Conservation (phyloP, 306 rosid species). For the Citrullus mucosospermus region DNA sequence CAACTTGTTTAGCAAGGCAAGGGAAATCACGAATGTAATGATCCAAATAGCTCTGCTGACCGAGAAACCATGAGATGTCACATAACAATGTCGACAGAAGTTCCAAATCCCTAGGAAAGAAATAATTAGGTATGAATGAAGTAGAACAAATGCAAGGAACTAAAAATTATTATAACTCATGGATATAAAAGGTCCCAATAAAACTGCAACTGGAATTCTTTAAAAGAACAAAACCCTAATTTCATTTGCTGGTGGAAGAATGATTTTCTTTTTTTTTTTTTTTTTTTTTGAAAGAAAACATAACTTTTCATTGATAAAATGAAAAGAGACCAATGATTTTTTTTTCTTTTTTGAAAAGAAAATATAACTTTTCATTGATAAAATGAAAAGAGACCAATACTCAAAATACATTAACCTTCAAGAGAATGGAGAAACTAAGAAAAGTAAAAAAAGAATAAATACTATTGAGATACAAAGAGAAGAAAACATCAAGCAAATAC, state of each 20-base stretch:
- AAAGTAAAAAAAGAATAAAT: no score
- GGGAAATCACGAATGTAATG: conserved; percentile 93
- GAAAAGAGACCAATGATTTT: no score
- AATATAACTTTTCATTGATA: no score
- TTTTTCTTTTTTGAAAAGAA: no score
- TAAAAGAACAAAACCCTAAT: neutral
- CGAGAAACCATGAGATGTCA: conserved; percentile 56
- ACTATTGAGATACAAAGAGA: no score
- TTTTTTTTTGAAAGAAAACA: no score
- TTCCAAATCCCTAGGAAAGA: conserved; percentile 56
- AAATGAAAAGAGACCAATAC: no score
- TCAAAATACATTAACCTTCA: no score
- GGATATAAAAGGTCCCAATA: neutral
- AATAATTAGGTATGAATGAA: neutral
- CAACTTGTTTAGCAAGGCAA: conserved; percentile 35
- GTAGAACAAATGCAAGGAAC: neutral
- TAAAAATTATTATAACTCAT: neutral
- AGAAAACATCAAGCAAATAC: no score
- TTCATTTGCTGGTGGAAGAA: neutral
- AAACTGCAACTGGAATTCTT: neutral
- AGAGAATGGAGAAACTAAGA: no score
- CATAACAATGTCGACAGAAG: conserved; percentile 61
- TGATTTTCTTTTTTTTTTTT: neutral
- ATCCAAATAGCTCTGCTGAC: conserved; percentile 66
- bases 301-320: no score